Conservation (phyloP, 768 basidiomycete species). For the Russula ochroleuca region DNA sequence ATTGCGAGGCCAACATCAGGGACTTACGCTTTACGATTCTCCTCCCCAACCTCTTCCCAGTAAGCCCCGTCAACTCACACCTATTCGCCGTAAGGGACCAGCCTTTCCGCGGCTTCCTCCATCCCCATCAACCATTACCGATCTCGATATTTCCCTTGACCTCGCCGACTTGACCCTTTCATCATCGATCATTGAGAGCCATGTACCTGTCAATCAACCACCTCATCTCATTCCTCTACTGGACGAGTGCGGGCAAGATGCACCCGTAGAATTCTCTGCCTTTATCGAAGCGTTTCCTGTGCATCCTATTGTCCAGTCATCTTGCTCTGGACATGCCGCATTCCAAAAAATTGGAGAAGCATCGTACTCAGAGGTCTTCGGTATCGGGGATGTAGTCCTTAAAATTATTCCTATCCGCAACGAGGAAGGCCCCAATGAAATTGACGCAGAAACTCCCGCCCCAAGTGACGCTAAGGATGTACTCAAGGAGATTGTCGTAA, state of each 20-base stretch:
- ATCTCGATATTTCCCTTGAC: constrained; percentile 46
- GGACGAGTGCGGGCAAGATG: constrained; percentile 64
- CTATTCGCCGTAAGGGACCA: constrained; percentile 48
- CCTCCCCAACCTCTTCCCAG: constrained; percentile 25
- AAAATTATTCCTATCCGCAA: constrained; percentile 79
- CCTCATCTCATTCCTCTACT: constrained; percentile 59
- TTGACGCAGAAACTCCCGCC: constrained; percentile 52
- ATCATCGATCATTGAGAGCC: constrained; percentile 23
- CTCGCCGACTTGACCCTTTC: constrained; percentile 43
- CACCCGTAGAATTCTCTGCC: constrained; percentile 71
- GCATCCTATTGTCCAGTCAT: constrained; percentile 56
- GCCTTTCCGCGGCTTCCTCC: constrained; percentile 41
- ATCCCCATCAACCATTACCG: constrained; percentile 54
- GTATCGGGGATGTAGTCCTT: constrained; percentile 82
- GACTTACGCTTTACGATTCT: not conserved
- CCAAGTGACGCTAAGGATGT: constrained; percentile 72
- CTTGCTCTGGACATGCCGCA: constrained; percentile 30
- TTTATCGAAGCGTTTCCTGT: constrained; percentile 79
- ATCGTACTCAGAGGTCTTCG: constrained; percentile 94
- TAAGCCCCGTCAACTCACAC: constrained; percentile 62
- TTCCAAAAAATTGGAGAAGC: constrained; percentile 95
- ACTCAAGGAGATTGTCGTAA: constrained; percentile 76
- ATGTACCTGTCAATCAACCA: constrained; percentile 37
- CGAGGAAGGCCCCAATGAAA: constrained; percentile 36
- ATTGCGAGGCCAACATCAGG: constrained; percentile 15